phyloP scores from a whole-genome alignment of 495 filamentous ascomycete species.

The Talaromyces nanjingensis region DNA sequence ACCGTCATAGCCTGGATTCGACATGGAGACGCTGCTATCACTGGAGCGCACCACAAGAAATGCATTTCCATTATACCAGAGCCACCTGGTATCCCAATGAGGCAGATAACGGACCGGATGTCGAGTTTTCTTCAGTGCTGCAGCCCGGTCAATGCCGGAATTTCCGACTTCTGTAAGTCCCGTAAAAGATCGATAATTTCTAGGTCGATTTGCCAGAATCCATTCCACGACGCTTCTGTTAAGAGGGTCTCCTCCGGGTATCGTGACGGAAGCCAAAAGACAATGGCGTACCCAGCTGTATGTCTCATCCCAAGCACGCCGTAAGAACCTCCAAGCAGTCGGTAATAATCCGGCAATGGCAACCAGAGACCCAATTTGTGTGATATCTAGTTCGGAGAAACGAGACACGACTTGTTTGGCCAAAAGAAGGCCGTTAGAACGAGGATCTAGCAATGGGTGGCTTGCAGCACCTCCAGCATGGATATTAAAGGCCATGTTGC shows the following conservation, averaged over 20 bases:
- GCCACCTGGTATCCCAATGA: slow-evolving; percentile 4
- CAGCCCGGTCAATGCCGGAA: slow-evolving; percentile 2
- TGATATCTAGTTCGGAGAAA: slow-evolving; percentile 6
- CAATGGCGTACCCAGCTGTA: slow-evolving; percentile 6
- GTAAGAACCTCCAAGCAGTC: slow-evolving; percentile 5
- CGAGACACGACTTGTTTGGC: background rate
- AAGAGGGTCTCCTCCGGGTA: slow-evolving; percentile 7
- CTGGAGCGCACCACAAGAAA: slow-evolving; percentile 2
- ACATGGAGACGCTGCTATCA: background rate
- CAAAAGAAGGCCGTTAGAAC: background rate
- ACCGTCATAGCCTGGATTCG: slow-evolving; percentile 3
- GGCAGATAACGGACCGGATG: slow-evolving; percentile 1
- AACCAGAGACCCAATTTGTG: slow-evolving; percentile 5
- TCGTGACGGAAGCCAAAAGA: slow-evolving; percentile 2
- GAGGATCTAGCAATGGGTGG: slow-evolving; percentile 1
- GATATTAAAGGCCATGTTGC: slow-evolving; percentile 2
- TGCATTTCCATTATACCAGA: background rate
- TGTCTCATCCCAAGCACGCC: slow-evolving; percentile 2
- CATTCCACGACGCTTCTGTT: slow-evolving; percentile 7
- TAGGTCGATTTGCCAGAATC: slow-evolving; percentile 2
- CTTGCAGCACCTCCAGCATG: slow-evolving; percentile 7
- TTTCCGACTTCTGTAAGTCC: background rate
- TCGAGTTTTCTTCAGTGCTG: slow-evolving; percentile 5
- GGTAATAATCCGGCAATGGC: slow-evolving; percentile 5
- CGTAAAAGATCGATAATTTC: slow-evolving; percentile 6